Conservation (phyloP, 169 alveolate genomes). For the Plasmodium vivax region DNA sequence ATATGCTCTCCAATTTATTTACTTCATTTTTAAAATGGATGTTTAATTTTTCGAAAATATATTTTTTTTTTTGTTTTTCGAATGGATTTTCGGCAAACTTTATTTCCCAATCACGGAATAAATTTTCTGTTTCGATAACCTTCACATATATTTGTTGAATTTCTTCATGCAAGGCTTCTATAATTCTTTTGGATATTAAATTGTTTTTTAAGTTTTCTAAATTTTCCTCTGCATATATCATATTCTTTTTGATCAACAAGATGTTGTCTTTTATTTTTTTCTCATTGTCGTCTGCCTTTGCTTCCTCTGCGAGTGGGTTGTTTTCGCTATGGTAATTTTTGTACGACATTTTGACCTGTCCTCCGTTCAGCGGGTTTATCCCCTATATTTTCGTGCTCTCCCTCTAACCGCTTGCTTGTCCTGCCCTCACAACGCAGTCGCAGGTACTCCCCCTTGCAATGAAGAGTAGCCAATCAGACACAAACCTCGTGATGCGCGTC, state of each 20-base stretch:
- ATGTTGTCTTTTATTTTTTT: constrained; percentile 70
- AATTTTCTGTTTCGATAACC: constrained; percentile 68
- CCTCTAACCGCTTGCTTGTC: not conserved
- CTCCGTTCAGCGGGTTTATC: not conserved
- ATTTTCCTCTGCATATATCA: constrained; percentile 75
- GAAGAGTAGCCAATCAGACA: not conserved
- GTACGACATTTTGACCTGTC: constrained; percentile 59
- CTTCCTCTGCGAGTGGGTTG: constrained; percentile 6
- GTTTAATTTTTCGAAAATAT: constrained; percentile 69
- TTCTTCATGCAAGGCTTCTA: constrained; percentile 74
- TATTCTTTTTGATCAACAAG: constrained; percentile 54
- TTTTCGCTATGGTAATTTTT: constrained; percentile 37
- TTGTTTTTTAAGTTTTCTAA: constrained; percentile 73
- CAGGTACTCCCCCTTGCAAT: not conserved
- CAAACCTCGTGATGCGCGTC: not conserved
- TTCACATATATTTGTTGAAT: constrained; percentile 75
- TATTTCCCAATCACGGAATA: constrained; percentile 72
- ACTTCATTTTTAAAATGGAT: constrained; percentile 75
- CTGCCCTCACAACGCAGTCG: not conserved
- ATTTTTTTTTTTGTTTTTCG: constrained; percentile 69
- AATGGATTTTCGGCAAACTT: constrained; percentile 69
- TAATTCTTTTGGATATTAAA: constrained; percentile 70
- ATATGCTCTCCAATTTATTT: constrained; percentile 65
- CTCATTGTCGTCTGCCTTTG: constrained; percentile 20
- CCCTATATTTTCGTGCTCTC: not conserved